Conservation (phyloP, 306 rosid species). For the Astragalus glycyphyllos region DNA sequence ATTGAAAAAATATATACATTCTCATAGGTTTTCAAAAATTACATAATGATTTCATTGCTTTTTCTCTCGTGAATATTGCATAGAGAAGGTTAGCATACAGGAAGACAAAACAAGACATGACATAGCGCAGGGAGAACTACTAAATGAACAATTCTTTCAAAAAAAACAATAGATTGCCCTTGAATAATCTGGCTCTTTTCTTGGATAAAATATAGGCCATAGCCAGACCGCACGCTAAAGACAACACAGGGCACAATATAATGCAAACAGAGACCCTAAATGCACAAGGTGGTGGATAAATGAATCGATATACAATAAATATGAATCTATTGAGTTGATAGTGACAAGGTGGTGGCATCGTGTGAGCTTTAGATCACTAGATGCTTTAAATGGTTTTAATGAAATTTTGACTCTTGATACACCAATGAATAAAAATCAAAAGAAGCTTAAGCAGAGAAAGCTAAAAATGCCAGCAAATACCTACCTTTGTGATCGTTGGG, state of each 20-base stretch:
- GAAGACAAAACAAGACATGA: background rate
- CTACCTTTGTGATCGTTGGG: conserved; percentile 98
- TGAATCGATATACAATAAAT: background rate
- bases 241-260: too few species aligned
- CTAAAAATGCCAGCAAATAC: conserved; percentile 47
- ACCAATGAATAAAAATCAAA: conserved; percentile 18
- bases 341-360: background rate
- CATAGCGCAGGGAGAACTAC: background rate
- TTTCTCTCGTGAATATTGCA: conserved; percentile 21
- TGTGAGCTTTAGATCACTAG: background rate
- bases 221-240: too few species aligned
- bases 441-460: conserved; percentile 26
- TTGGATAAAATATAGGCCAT: too few species aligned
- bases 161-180: conserved; percentile 23
- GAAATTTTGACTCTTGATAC: conserved; percentile 11
- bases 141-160: background rate
- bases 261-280: too few species aligned
- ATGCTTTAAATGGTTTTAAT: background rate
- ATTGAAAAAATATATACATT: conserved; percentile 26
- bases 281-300: background rate
- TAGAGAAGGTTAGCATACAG: background rate
- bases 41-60: conserved; percentile 11
- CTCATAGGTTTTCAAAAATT: conserved; percentile 10
- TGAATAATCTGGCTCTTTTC: too few species aligned
- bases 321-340: background rate